Evolutionary conservation across 257 asterid genomes (phyloP).

Genomic region (Linaria vulgaris): DNA sequence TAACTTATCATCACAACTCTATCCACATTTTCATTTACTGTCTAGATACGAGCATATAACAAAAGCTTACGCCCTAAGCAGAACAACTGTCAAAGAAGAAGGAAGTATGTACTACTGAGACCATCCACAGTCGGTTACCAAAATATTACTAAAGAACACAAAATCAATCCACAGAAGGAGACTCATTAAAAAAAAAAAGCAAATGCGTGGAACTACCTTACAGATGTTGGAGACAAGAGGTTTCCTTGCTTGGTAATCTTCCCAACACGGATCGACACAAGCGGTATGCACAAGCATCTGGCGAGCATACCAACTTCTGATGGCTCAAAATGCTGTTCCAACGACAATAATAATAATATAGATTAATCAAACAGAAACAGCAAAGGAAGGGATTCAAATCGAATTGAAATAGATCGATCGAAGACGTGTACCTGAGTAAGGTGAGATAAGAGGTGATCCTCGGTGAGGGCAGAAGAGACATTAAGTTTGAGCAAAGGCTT

Average conservation of each 20-base stretch:
- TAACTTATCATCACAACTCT: not conserved
- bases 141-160: not conserved
- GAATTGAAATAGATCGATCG: no score
- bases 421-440: constrained; percentile 87
- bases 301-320: constrained; percentile 87
- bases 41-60: constrained; percentile 11
- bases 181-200: constrained; percentile 6
- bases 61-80: not conserved
- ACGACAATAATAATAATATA: constrained; percentile 1
- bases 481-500: constrained; percentile 87
- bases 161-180: not conserved
- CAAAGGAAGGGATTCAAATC: no score
- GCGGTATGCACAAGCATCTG: constrained; percentile 87
- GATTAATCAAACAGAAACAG: not conserved
- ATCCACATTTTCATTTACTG: not conserved
- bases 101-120: not conserved
- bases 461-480: constrained; percentile 64
- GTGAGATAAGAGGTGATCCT: constrained; percentile 72
- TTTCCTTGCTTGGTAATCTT: constrained; percentile 73
- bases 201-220: constrained; percentile 51
- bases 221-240: constrained; percentile 65
- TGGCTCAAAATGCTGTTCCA: constrained; percentile 78
- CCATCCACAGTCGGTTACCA: not conserved
- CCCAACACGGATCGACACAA: constrained; percentile 90
- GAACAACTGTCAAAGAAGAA: not conserved